These are phyloP conservation scores for Posidonia australis DNA, from an alignment of 106 monocot species.

Conservation along the genomic window DNA sequence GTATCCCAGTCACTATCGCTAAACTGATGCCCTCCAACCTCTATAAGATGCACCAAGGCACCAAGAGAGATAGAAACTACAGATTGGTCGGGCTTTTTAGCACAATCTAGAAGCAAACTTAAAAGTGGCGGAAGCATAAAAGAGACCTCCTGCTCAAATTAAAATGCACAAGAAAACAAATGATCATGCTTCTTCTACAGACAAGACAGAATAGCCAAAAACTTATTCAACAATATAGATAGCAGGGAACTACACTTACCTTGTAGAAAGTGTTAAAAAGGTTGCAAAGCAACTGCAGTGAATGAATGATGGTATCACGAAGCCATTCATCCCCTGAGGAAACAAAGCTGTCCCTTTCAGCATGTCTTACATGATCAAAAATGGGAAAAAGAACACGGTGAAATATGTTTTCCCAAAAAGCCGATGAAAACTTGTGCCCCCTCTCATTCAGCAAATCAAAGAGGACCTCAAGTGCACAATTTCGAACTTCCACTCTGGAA, in stretches of 20 bases:
- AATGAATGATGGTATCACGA: conserved; percentile 91
- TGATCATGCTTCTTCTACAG: neutral
- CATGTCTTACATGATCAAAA: conserved; percentile 88
- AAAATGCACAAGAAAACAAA: neutral
- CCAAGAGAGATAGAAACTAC: conserved; percentile 95
- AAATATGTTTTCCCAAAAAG: conserved; percentile 95
- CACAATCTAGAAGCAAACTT: conserved; percentile 95
- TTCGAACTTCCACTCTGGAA: conserved; percentile 74
- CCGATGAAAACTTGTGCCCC: conserved; percentile 80
- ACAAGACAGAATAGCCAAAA: neutral
- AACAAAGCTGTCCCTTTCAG: conserved; percentile 62
- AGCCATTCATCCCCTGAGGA: conserved; percentile 88
- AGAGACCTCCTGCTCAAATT: conserved; percentile 57
- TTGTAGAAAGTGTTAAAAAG: conserved; percentile 97
- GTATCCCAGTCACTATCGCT: conserved; percentile 91
- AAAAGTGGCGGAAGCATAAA: conserved; percentile 94
- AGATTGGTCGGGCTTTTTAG: conserved; percentile 91
- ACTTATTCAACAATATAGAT: neutral
- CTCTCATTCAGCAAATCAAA: conserved; percentile 99
- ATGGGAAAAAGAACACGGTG: conserved; percentile 90
- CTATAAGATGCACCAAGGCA: conserved; percentile 91
- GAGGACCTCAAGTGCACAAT: conserved; percentile 91
- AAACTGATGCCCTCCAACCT: conserved; percentile 95
- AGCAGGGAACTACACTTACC: conserved; percentile 19
- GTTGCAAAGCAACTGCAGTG: conserved; percentile 94